A percentile compares a stretch with the other conserved stretches of the same genome.
These are phyloP conservation scores for Ophiostoma sp. DNA, from an alignment of 2,329 filamentous ascomycete species.

Conservation along the genomic window DNA sequence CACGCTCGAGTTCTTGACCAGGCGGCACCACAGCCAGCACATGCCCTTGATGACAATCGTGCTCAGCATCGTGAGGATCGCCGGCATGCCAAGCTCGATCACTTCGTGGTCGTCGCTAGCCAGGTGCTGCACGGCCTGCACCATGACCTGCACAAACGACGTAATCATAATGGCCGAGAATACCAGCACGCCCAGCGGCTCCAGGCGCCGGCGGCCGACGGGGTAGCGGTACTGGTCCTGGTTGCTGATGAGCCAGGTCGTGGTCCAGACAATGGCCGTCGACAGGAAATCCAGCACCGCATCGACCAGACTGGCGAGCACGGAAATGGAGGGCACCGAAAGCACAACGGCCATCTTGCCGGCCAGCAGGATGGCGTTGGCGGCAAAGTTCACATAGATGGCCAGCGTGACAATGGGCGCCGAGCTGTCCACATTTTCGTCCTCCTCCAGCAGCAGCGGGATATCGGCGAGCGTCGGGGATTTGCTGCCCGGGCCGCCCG, in stretches of 20 bases:
- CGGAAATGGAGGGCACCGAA: slow-evolving; percentile 74
- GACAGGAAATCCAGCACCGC: slow-evolving; percentile 75
- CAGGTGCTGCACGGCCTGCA: slow-evolving; percentile 64
- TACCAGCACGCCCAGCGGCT: slow-evolving; percentile 73
- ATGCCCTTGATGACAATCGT: slow-evolving; percentile 77
- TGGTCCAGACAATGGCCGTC: slow-evolving; percentile 75
- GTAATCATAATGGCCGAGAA: slow-evolving; percentile 85
- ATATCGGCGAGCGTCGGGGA: slow-evolving; percentile 46
- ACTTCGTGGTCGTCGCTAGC: slow-evolving; percentile 57
- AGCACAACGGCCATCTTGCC: slow-evolving; percentile 74
- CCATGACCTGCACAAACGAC: slow-evolving; percentile 70
- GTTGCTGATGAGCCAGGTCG: slow-evolving; percentile 66
- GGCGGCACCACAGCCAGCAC: slow-evolving; percentile 82
- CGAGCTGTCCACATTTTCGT: slow-evolving; percentile 65
- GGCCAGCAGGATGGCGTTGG: slow-evolving; percentile 68
- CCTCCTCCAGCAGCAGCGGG: slow-evolving; percentile 58
- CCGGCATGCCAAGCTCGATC: slow-evolving; percentile 66
- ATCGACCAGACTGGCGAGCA: slow-evolving; percentile 73
- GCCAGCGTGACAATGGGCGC: slow-evolving; percentile 76
- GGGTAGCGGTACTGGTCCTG: slow-evolving; percentile 72
- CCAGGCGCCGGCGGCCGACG: slow-evolving; percentile 67
- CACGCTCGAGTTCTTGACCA: slow-evolving; percentile 80
- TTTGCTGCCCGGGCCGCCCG: slow-evolving; percentile 33
- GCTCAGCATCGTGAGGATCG: slow-evolving; percentile 72
- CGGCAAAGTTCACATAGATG: slow-evolving; percentile 78